Conservation (phyloP, 2,329 filamentous ascomycete species). For the Bipolaris sorokiniana region DNA sequence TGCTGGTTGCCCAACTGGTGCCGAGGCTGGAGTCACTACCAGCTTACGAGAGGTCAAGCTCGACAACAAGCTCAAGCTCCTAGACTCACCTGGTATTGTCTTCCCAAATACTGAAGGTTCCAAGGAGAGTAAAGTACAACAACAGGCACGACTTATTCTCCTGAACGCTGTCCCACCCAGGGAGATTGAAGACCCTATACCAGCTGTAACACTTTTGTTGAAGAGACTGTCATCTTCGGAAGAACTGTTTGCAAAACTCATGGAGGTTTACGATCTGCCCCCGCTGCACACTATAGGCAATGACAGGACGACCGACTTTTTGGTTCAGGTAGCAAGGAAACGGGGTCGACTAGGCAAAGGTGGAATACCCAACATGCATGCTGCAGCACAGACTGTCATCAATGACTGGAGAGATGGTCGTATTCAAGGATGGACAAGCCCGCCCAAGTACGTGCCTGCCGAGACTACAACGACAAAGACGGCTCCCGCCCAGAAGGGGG, state of each 20-base stretch:
- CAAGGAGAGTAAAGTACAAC: conserved; percentile 66
- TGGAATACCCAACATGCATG: conserved; percentile 85
- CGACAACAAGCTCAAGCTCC: conserved; percentile 89
- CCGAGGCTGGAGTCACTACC: conserved; percentile 91
- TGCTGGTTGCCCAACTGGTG: conserved; percentile 82
- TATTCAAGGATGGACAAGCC: conserved; percentile 89
- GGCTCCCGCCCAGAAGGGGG: conserved; percentile 39
- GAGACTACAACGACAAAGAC: conserved; percentile 48
- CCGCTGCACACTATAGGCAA: conserved; percentile 72
- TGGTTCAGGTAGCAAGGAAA: conserved; percentile 94
- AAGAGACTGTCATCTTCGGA: conserved; percentile 76
- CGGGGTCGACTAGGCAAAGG: conserved; percentile 86
- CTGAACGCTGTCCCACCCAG: conserved; percentile 92
- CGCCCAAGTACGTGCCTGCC: conserved; percentile 70
- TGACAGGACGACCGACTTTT: conserved; percentile 85
- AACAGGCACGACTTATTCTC: conserved; percentile 80
- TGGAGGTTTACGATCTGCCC: conserved; percentile 82
- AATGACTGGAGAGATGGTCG: conserved; percentile 97
- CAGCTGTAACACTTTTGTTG: conserved; percentile 84
- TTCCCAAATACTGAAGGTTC: conserved; percentile 71
- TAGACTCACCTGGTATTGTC: conserved; percentile 93
- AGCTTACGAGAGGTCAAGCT: conserved; percentile 89
- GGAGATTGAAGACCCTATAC: conserved; percentile 90
- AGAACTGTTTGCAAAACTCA: conserved; percentile 77
- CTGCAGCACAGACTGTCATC: conserved; percentile 89